A percentile compares a stretch with the other conserved stretches of the same genome.
phyloP scores from a whole-genome alignment of 1,284 basidiomycete genomes.

The Singerocomus inundabilis region DNA sequence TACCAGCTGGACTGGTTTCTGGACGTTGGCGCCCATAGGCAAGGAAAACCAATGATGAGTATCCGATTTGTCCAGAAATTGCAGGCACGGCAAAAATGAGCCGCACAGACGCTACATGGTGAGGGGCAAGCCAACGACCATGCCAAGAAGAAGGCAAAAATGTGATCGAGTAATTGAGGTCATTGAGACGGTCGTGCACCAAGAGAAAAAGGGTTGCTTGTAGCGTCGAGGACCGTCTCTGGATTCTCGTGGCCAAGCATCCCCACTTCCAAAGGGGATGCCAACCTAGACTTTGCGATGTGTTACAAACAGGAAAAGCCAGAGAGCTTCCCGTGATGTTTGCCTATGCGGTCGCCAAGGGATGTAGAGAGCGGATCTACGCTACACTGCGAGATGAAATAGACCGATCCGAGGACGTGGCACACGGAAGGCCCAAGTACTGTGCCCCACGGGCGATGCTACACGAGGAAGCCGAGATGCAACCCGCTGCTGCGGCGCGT shows the following conservation, averaged over 20 bases:
- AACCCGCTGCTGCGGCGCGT: background rate
- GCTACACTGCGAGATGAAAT: background rate
- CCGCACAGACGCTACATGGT: constrained; percentile 27
- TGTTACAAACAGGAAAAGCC: background rate
- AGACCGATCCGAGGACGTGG: constrained; percentile 5
- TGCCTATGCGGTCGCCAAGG: background rate
- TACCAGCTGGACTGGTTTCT: background rate
- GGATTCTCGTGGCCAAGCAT: constrained; percentile 3
- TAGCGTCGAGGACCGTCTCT: background rate
- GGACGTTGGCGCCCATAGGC: background rate
- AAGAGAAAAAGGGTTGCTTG: background rate
- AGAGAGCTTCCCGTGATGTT: background rate
- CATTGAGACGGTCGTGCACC: background rate
- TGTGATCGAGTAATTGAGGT: background rate
- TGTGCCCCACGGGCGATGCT: background rate
- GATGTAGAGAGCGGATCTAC: constrained; percentile 1
- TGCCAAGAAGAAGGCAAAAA: background rate
- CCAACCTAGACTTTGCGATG: background rate
- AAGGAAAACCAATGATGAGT: background rate
- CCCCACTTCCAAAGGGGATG: background rate
- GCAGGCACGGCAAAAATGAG: background rate
- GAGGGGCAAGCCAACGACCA: background rate
- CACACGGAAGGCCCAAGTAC: background rate
- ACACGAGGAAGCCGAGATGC: background rate
- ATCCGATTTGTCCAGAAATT: background rate